Evolutionary conservation across 495 filamentous ascomycete genomes (phyloP), one percentile per base, ranked within the genome.

Genomic region (Hypoxylon crocopeplum): DNA sequence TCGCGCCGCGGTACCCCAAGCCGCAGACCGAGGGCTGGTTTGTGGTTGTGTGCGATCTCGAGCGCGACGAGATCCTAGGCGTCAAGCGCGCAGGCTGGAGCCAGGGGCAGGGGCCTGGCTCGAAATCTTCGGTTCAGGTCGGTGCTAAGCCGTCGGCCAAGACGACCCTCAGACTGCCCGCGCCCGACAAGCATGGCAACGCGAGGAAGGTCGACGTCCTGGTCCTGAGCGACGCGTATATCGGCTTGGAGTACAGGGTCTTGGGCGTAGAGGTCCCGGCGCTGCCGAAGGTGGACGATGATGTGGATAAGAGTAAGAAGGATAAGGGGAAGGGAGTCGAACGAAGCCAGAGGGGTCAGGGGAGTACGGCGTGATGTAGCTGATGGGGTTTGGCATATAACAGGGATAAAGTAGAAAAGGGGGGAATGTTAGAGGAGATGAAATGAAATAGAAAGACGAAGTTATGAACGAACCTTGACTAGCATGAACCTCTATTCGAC

Each of bases 21-120:
- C 86, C 91, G 17, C 94, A 98, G 70, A 92, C 89, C 0, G 94
- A 98, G 71, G 93, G 95, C 1, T 98, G 85, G 83, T 97, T 98
- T 70, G 81, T 93, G 5, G 54, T 98, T 32, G 79, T 96, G 0
- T 81, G 83, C 3, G 84, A 91, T 57, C 72, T 80, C 1, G 72
- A 70, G 8, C 76, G 69, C 7, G 92, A 93, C 56, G 92, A 96
- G 56, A 77, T 98, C 4, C 63, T 96, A 5, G 93, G 88, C 1
- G 77, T 98, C 41, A 97, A 96, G 77, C 77, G 94, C 42, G 84
- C 92, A 0, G 86, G 85, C 0, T 98, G 93, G 92, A 72, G 69
- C 36, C 60, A 67, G 20, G 58, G 66, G 30, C 59, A 65, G 20
- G 55, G 64, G 5, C 53, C 66, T 0, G 50, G 62, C 10, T 45